Conservation (phyloP, 305 asterid genomes). For the Fraxinus floribunda region DNA sequence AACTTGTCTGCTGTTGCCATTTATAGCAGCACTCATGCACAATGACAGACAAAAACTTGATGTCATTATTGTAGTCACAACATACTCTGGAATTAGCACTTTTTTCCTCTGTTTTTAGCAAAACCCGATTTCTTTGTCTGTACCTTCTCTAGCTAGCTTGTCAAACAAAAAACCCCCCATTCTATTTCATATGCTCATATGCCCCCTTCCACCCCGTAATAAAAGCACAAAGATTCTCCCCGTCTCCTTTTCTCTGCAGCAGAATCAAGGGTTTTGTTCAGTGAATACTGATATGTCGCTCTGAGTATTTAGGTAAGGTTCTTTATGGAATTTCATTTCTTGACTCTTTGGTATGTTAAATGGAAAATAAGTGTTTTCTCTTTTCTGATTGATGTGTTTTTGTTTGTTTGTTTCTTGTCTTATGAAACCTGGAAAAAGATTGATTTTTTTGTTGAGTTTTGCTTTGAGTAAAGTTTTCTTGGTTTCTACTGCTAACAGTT, state of each 20-base stretch:
- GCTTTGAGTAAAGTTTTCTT: not conserved
- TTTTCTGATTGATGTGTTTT: not conserved
- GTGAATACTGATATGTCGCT: conserved; percentile 14
- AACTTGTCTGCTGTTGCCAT: not conserved
- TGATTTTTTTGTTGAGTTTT: conserved; percentile 11
- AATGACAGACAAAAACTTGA: not conserved
- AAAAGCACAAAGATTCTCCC: not conserved
- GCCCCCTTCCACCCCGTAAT: not conserved
- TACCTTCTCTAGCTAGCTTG: conserved; percentile 11
- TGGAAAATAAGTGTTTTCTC: not conserved
- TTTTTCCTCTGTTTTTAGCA: conserved; percentile 9
- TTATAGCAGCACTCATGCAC: not conserved
- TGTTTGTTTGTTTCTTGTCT: not conserved
- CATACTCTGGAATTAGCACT: conserved; percentile 27
- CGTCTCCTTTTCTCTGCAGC: conserved; percentile 2
- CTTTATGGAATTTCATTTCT: conserved; percentile 15
- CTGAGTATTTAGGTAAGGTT: conserved; percentile 23
- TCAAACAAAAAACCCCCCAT: conserved; percentile 18
- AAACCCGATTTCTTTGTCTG: conserved; percentile 4
- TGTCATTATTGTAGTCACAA: not conserved
- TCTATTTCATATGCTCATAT: not conserved
- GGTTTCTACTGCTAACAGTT: conserved; percentile 14
- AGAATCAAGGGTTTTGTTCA: conserved; percentile 28
- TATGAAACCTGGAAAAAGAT: conserved; percentile 10
- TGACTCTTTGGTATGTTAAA: not conserved